Evolutionary conservation across 2,329 filamentous ascomycete species (phyloP), one percentile per base, ranked within the genome.

Genomic region (Colletotrichum sp.): DNA sequence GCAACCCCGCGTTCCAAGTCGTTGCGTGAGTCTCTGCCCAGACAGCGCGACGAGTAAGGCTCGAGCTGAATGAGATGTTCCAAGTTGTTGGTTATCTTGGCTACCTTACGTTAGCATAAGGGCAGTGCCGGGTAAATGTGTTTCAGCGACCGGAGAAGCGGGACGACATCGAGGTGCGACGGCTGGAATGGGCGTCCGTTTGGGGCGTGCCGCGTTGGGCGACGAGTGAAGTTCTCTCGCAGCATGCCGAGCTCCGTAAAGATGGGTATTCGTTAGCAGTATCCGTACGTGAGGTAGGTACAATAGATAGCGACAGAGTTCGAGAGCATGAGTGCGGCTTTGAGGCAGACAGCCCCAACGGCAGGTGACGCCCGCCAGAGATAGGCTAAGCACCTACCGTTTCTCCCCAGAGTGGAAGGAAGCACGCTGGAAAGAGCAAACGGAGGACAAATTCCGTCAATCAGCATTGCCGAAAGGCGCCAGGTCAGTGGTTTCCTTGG

Each of bases 81-180:
- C 68, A 36, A 48, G 56, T 38, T 30, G 30, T 14, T 38, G 56
- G 34, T 48, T 24, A 48, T 56, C 43, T 38, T 18, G 21, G 16
- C 38, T 43, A 38, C 7, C 7, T 38, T 18, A 43, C 38, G 18
- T 18, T 38, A 12, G 16, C 18, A 43, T 10, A 24, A 32, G 34
- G 30, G 36, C n/a, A 18, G 14, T n/a, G 63, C 64, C 77, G 79
- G 79, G 58, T 78, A 79, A 80, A 81, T 76, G 67, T 70, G 69
- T 34, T 24, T 24, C 24, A 75, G 72, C 68, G 78, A 77, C 73
- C 78, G 80, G 79, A 80, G 75, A 77, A 74, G 75, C 79, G 77
- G 79, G 78, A 79, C 76, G 79, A 62, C n/a, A 14, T 56, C 24
- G 52, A 69, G 34, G 30, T 43, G 21, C 36, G 52, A 30, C 69